Conservation (phyloP, 1,284 basidiomycete species). For the Ustilago shanxiensis region DNA sequence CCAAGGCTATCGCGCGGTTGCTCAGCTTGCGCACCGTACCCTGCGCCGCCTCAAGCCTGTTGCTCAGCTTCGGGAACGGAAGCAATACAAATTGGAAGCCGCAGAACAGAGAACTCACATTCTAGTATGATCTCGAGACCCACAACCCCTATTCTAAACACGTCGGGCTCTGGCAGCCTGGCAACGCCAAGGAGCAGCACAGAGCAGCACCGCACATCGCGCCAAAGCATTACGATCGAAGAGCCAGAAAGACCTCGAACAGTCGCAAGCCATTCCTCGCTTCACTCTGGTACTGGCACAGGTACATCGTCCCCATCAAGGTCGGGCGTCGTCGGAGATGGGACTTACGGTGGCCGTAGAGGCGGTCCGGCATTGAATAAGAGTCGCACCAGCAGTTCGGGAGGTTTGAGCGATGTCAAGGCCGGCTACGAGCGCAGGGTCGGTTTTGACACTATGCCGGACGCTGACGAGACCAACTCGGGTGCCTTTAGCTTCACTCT, state of each 20-base stretch:
- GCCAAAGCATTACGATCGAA: slow-evolving; percentile 48
- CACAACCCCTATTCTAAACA: slow-evolving; percentile 41
- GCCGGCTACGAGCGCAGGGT: slow-evolving; percentile 64
- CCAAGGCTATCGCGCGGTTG: no score
- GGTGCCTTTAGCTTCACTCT: slow-evolving; percentile 71
- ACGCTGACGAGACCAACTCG: slow-evolving; percentile 64
- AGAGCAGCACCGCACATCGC: slow-evolving; percentile 29
- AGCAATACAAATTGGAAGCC: no score
- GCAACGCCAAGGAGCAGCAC: slow-evolving; percentile 32
- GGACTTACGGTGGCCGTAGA: slow-evolving; percentile 48
- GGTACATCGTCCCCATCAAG: slow-evolving; percentile 29
- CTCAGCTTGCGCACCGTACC: no score
- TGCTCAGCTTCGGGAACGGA: no score
- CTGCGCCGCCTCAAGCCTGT: neutral
- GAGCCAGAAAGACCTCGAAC: slow-evolving; percentile 40
- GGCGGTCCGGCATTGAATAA: slow-evolving; percentile 47
- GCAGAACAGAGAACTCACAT: neutral
- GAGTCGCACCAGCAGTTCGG: slow-evolving; percentile 46
- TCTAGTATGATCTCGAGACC: slow-evolving; percentile 28
- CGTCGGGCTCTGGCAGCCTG: slow-evolving; percentile 32
- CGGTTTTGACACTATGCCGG: slow-evolving; percentile 69
- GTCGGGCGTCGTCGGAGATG: slow-evolving; percentile 46
- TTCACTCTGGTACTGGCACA: slow-evolving; percentile 16
- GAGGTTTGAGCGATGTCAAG: slow-evolving; percentile 55
- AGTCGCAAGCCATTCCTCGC: slow-evolving; percentile 27